Base-by-base conservation (phyloP, 768 basidiomycete species). In the Amanita rubescens region DNA sequence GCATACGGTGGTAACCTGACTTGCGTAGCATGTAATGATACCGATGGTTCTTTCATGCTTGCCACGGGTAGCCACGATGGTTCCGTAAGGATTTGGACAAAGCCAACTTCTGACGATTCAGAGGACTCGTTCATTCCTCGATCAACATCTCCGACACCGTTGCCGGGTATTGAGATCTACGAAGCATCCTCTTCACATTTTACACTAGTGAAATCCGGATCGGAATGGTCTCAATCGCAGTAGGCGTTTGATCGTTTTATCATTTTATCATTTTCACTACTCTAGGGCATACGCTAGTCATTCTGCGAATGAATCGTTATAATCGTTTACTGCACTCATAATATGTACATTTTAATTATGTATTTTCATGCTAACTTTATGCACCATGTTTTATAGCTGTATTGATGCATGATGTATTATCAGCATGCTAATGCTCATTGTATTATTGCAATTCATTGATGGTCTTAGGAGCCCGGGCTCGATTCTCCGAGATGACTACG, bases 1-100 rank as follows among this genome's bases (percentile, higher is more conserved):
- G 71, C 70, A 12, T 75, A 78, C 27, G 77, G 80, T 3, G 85
- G 84, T 22, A 87, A 90, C 62, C 62, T 91, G 55, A 90, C 90
- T 8, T 87, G 85, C 56, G 78, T 90, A 37, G 85, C 86, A 12
- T 91, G 89, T 87, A 91, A 88, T 62, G 79, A 77, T 2, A 75
- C 77, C 5, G 80, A 76, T 0, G 75, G 82, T 49, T 80, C 80
- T 0, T 84, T 81, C 69, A 84, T 84, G 82, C 80, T 87, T 53
- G 87, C 87, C 7, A 85, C 86, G 1, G 89, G 88, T 34, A 81
- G 80, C 54, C 85, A 88, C 59, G 87, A 90, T 57, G 89, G 89
- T 22, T 80, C 75, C 1, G 78, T 91, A 41, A 75, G 83, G 25
- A 78, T 90, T 44, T 90, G 89, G 83, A 84, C 84, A 12, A 73